Percentiles rank a stretch among this genome's conserved stretches.
Conservation (phyloP, 1,284 basidiomycete genomes). For the Austroboletus sp. region DNA sequence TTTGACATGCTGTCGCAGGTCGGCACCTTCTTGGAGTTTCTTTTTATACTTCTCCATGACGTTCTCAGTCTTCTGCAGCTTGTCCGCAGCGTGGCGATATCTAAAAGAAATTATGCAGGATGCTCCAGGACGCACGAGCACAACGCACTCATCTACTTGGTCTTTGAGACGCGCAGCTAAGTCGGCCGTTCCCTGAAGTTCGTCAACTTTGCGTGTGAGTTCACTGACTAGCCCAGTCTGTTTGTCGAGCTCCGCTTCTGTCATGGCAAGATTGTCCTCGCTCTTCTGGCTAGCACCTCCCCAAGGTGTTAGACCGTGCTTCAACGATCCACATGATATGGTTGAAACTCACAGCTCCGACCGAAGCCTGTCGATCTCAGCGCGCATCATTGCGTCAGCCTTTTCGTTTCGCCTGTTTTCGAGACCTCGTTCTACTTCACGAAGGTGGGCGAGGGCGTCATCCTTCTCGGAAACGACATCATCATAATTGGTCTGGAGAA, state of each 20-base stretch:
- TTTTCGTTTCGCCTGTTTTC: conserved; percentile 61
- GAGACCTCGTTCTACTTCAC: conserved; percentile 50
- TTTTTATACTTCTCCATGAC: conserved; percentile 99
- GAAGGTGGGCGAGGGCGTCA: conserved; percentile 53
- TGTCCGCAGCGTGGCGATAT: conserved; percentile 85
- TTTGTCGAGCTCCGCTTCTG: conserved; percentile 76
- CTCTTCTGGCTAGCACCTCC: conserved; percentile 69
- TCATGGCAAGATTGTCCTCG: conserved; percentile 77
- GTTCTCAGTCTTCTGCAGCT: conserved; percentile 88
- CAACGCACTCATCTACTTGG: conserved; percentile 80
- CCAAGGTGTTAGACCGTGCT: conserved; percentile 28
- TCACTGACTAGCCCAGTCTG: conserved; percentile 64
- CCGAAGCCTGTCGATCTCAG: conserved; percentile 74
- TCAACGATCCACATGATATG: conserved; percentile 1
- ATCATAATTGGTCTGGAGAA: conserved; percentile 63
- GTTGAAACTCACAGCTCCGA: conserved; percentile 63
- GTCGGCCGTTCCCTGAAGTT: conserved; percentile 73
- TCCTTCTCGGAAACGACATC: conserved; percentile 68
- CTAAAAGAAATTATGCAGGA: conserved; percentile 34
- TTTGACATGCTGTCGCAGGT: conserved; percentile 80
- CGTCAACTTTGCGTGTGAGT: conserved; percentile 72
- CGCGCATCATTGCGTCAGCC: conserved; percentile 61
- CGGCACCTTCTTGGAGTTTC: conserved; percentile 91
- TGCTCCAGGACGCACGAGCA: background rate
- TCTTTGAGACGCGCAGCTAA: conserved; percentile 80